Conservation (phyloP, 2,329 filamentous ascomycete genomes). For the Aspergillus pseudoglaucus region DNA sequence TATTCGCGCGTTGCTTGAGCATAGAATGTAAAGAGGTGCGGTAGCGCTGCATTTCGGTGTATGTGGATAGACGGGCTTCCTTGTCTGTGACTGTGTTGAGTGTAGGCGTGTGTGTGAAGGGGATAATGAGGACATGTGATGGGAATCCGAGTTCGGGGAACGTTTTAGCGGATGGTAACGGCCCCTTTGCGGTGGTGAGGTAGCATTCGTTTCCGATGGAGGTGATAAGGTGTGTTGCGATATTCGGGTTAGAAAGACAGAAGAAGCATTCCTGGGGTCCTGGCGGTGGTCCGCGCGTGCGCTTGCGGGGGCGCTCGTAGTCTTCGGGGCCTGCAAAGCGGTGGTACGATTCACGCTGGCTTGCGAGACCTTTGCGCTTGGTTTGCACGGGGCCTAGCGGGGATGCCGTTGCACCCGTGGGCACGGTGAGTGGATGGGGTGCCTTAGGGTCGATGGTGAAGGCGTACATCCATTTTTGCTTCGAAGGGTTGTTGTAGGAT, state of each 20-base stretch:
- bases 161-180: constrained; percentile 64
- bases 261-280: constrained; percentile 86
- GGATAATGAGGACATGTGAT: constrained; percentile 84
- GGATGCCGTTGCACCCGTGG: constrained; percentile 66
- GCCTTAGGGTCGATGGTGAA: constrained; percentile 63
- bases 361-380: constrained; percentile 51
- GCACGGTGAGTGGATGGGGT: constrained; percentile 55
- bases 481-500: constrained; percentile 64
- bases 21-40: constrained; percentile 71
- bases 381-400: constrained; percentile 51
- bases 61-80: constrained; percentile 54
- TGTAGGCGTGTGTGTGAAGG: constrained; percentile 73
- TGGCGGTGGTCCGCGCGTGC: constrained; percentile 43
- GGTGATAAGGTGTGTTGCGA: constrained; percentile 81
- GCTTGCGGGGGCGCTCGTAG: constrained; percentile 34
- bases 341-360: constrained; percentile 30
- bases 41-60: constrained; percentile 77
- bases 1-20: constrained; percentile 46
- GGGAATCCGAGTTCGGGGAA: constrained; percentile 71
- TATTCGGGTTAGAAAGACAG: constrained; percentile 79
- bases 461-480: constrained; percentile 58
- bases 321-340: constrained; percentile 33
- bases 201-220: constrained; percentile 85
- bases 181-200: constrained; percentile 85
- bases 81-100: constrained; percentile 59